Conservation (phyloP, 2,329 filamentous ascomycete genomes). For the Macrophomina phaseolina region DNA sequence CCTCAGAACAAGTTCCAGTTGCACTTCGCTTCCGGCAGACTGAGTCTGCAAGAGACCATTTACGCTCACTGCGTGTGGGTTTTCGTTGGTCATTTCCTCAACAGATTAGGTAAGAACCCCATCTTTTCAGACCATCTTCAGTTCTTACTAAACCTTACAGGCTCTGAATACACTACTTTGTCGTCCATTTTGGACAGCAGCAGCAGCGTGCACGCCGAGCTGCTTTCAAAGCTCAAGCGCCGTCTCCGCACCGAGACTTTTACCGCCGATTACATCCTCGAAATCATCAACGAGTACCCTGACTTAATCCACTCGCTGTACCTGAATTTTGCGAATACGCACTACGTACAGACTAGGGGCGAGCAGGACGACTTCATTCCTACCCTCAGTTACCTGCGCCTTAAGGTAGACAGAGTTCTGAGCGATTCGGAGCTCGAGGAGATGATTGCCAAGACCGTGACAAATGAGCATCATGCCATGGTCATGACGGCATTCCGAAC, state of each 20-base stretch:
- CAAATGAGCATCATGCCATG: conserved; percentile 95
- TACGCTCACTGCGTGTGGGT: conserved; percentile 98
- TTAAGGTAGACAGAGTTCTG: conserved; percentile 67
- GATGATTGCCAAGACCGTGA: conserved; percentile 47
- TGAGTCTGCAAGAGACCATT: conserved; percentile 95
- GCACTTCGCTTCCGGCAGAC: conserved; percentile 81
- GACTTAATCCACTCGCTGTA: conserved; percentile 86
- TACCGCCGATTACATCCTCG: conserved; percentile 95
- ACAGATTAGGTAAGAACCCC: conserved; percentile 68
- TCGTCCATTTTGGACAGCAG: conserved; percentile 78
- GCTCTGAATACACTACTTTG: conserved; percentile 87
- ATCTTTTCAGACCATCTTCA: no score
- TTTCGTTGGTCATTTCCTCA: conserved; percentile 97
- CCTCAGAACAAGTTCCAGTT: conserved; percentile 95
- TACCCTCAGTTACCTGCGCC: conserved; percentile 69
- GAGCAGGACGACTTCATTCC: conserved; percentile 72
- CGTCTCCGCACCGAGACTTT: conserved; percentile 95
- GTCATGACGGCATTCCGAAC: conserved; percentile 96
- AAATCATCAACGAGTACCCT: conserved; percentile 93
- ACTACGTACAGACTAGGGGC: conserved; percentile 73
- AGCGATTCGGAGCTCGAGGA: conserved; percentile 45
- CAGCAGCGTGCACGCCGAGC: conserved; percentile 83
- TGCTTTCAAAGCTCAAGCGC: conserved; percentile 93
- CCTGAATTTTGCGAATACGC: conserved; percentile 86
- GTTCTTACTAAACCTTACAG: background rate